Conservation (phyloP, 2,329 filamentous ascomycete species). For the Ilyonectria robusta region DNA sequence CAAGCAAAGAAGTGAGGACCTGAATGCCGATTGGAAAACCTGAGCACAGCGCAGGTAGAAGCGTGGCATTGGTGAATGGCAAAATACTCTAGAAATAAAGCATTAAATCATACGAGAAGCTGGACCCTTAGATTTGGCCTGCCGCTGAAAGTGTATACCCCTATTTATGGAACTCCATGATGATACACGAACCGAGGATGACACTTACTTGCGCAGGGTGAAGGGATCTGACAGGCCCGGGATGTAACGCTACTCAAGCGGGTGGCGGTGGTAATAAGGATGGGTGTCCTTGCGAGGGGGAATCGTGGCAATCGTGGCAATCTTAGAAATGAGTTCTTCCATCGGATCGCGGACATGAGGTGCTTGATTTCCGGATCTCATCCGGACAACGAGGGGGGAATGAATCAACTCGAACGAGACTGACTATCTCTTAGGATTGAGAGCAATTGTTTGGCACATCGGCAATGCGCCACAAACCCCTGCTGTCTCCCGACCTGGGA, state of each 20-base stretch:
- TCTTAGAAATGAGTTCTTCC: background rate
- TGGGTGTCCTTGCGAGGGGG: background rate
- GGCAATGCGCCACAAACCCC: conserved; percentile 4
- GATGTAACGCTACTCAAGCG: conserved; percentile 22
- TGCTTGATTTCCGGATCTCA: background rate
- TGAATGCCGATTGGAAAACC: background rate
- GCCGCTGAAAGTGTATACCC: background rate
- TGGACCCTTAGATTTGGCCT: background rate
- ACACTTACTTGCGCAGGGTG: conserved; percentile 18
- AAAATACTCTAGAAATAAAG: background rate
- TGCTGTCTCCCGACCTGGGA: conserved; percentile 2
- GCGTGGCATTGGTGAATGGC: background rate
- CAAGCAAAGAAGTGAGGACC: background rate
- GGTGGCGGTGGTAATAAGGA: conserved; percentile 1
- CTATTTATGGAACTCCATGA: background rate
- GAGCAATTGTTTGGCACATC: background rate
- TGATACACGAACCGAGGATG: conserved; percentile 1
- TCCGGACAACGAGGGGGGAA: background rate
- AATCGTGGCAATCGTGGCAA: background rate
- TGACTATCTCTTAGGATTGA: conserved; percentile 1
- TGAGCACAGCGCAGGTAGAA: background rate
- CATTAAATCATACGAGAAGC: background rate
- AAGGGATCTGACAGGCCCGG: conserved; percentile 15
- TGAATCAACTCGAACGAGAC: conserved; percentile 4
- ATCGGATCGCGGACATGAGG: background rate